These are phyloP conservation scores for Mycena polygramma DNA, from an alignment of 768 basidiomycete species.

Conservation along the genomic window DNA sequence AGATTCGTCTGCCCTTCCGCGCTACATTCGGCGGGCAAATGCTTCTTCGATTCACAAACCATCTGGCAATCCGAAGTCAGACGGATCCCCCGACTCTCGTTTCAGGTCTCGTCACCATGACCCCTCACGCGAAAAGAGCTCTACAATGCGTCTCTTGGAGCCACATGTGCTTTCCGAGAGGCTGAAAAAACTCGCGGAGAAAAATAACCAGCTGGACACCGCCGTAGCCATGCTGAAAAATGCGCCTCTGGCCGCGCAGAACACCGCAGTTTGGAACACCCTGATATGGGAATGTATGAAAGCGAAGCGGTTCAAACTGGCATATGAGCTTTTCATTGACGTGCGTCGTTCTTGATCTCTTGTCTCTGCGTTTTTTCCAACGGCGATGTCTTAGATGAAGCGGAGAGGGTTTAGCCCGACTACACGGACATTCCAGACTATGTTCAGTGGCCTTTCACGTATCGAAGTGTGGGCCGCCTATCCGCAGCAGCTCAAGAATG, in stretches of 20 bases:
- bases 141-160: conserved; percentile 60
- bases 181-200: conserved; percentile 68
- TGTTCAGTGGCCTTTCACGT: conserved; percentile 73
- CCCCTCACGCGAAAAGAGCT: conserved; percentile 42
- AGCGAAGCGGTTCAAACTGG: conserved; percentile 67
- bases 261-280: conserved; percentile 84
- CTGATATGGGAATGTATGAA: conserved; percentile 77
- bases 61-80: conserved; percentile 21
- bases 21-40: conserved; percentile 25
- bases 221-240: conserved; percentile 78
- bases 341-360: conserved; percentile 53
- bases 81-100: conserved; percentile 45
- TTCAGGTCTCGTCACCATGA: conserved; percentile 59
- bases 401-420: conserved; percentile 82
- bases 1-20: conserved; percentile 14
- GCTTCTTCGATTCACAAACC: conserved; percentile 14
- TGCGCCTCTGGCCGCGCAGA: conserved; percentile 80
- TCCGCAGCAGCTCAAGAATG: conserved; percentile 73
- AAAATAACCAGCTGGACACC: conserved; percentile 68
- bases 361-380: conserved; percentile 14
- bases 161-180: conserved; percentile 74
- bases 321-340: conserved; percentile 76
- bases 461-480: conserved; percentile 72
- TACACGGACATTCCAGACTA: conserved; percentile 74
- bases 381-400: conserved; percentile 74